A percentile compares a stretch with the other conserved stretches of the same genome.
phyloP scores from a whole-genome alignment of 108 stramenopile genomes.

The Mayamaea pseudoterrestris region DNA sequence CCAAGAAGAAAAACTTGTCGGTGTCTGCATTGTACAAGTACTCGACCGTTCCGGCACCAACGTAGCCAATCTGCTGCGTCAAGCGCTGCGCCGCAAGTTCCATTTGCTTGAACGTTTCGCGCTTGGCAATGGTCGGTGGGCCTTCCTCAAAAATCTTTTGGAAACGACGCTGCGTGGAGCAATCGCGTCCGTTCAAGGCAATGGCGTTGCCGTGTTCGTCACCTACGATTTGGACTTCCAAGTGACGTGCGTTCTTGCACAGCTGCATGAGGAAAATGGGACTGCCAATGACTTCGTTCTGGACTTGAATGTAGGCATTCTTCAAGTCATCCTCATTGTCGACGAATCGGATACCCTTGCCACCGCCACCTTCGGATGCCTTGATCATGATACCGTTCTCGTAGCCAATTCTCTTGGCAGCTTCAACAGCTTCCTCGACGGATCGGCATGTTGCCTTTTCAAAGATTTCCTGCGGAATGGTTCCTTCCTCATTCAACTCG shows the following conservation, averaged over 20 bases:
- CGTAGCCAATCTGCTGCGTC: constrained; percentile 91
- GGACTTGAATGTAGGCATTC: constrained; percentile 81
- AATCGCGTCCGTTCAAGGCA: constrained; percentile 93
- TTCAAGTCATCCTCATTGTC: constrained; percentile 78
- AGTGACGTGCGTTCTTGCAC: constrained; percentile 94
- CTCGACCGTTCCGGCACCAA: constrained; percentile 98
- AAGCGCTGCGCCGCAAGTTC: constrained; percentile 90
- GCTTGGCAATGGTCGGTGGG: constrained; percentile 80
- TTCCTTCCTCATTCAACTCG: constrained; percentile 85
- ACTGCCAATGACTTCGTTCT: constrained; percentile 90
- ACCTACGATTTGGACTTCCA: constrained; percentile 98
- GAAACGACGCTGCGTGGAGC: constrained; percentile 97
- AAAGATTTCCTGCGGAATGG: constrained; percentile 90
- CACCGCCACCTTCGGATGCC: constrained; percentile 97
- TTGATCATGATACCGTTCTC: constrained; percentile 97
- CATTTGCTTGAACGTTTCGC: constrained; percentile 85
- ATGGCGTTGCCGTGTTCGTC: constrained; percentile 96
- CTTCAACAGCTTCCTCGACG: constrained; percentile 90
- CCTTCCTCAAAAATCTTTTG: constrained; percentile 99
- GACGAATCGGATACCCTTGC: constrained; percentile 97
- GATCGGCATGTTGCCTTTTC: constrained; percentile 80
- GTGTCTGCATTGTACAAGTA: constrained; percentile 93
- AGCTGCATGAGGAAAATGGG: constrained; percentile 98
- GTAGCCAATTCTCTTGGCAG: constrained; percentile 87
- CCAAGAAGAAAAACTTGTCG: constrained; percentile 92